Evolutionary conservation across 192 early-diverging fungal species (phyloP).

Genomic region (Rhizophagus sp.): DNA sequence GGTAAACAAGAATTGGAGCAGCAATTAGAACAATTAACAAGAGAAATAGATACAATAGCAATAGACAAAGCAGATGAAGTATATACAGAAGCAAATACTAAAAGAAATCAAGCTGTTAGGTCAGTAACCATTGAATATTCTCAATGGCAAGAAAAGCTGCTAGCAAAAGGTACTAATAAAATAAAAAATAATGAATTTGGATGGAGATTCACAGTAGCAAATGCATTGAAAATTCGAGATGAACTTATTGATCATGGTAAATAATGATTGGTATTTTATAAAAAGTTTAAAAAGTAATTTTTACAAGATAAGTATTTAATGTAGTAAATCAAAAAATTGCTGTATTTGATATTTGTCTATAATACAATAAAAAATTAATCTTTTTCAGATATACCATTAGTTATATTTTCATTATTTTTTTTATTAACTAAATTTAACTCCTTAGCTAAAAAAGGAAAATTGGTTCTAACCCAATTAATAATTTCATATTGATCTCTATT

Average conservation of each 20-base stretch:
- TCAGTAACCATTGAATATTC: not conserved
- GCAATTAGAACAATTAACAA: not conserved
- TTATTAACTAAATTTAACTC: constrained; percentile 27
- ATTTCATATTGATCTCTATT: constrained; percentile 13
- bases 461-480: constrained; percentile 21
- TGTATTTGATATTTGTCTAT: too few species aligned
- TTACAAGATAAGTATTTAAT: too few species aligned
- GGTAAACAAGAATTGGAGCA: not conserved
- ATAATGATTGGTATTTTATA: too few species aligned
- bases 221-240: not conserved
- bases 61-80: too few species aligned
- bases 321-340: too few species aligned
- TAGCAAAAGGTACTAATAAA: not conserved
- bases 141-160: not conserved
- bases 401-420: not conserved
- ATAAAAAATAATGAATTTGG: not conserved
- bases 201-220: not conserved
- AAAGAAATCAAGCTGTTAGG: not conserved
- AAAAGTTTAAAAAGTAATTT: too few species aligned
- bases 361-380: too few species aligned
- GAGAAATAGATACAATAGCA: not conserved
- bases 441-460: constrained; percentile 26
- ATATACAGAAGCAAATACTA: not conserved
- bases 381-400: too few species aligned
- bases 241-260: not conserved